These are phyloP conservation scores for Verbascum thapsus DNA, from an alignment of 257 asterid genomes.

Conservation along the genomic window DNA sequence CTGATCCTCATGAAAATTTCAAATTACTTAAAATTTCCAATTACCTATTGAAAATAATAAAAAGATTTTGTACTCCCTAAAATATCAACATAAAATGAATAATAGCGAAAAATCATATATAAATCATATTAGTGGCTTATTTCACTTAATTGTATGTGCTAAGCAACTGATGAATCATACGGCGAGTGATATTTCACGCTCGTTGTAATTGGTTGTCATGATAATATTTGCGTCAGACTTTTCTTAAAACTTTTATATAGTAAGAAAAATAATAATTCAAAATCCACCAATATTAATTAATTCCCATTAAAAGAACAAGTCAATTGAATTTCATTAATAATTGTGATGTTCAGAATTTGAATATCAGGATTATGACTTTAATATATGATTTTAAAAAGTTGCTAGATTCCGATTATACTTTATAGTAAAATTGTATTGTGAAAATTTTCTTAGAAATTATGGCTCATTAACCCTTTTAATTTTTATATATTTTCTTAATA, in stretches of 20 bases:
- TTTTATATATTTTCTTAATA: not conserved
- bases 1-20: constrained; percentile 20
- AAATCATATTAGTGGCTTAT: not conserved
- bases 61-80: constrained; percentile 2
- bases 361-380: no score
- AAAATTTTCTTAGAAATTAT: not conserved
- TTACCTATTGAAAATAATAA: constrained; percentile 32
- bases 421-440: not conserved
- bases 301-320: no score
- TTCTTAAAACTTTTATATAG: no score
- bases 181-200: not conserved
- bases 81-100: not conserved
- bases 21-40: constrained; percentile 16
- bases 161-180: not conserved
- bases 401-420: constrained; percentile 13
- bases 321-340: no score
- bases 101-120: not conserved
- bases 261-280: no score
- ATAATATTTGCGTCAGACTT: not conserved
- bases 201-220: not conserved
- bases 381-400: not conserved
- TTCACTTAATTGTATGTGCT: not conserved
- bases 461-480: not conserved
- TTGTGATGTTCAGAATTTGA: no score
- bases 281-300: no score